Evolutionary conservation across 805 yeast genomes (phyloP), one percentile per base, ranked within the genome.

Genomic region (Schwanniomyces occidentalis): DNA sequence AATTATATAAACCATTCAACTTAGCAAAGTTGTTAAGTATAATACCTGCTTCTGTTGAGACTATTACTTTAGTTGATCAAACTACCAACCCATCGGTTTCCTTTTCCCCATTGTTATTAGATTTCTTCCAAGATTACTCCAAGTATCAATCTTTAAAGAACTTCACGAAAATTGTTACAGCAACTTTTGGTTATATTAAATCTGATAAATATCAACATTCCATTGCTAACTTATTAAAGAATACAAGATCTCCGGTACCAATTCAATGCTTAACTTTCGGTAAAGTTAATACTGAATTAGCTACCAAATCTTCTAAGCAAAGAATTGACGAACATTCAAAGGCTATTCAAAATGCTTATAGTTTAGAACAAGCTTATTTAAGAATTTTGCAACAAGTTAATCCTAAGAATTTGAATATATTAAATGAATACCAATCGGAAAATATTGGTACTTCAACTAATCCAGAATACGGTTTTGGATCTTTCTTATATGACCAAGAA

Each of bases 391-490:
- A 73, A 30, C 95, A 89, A 59, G 69, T 86, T 6, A 82, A 80
- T 53, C 61, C 71, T 12, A 56, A 69, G 6, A 69, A 76, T 35
- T 65, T 85, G 41, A 67, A 73, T 34, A 61, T 89, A 23, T 67
- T 85, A 55, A 83, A 87, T 59, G 80, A 80, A 35, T 75, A 61
- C 45, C 48, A 71, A 12, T 67, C 73, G 16, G 61, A 64, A 22
- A 64, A 70, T 27, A 63, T 67, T 33, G 76, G 77, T 4, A 34
- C 40, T 9, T 60, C 63, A 21, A 52, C 78, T 13, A 75, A 79
- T 33, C 98, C 97, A 16, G 97, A 89, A 61, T 90, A 68, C 53
- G 96, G 96, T 6, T 86, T 75, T 47, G 98, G 98, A 58, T 64
- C 76, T 17, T 88, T 71, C 54, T 61, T 89, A 47, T 76, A 73